Evolutionary conservation across 257 asterid species (phyloP).

Genomic region (Craterostigma plantagineum): DNA sequence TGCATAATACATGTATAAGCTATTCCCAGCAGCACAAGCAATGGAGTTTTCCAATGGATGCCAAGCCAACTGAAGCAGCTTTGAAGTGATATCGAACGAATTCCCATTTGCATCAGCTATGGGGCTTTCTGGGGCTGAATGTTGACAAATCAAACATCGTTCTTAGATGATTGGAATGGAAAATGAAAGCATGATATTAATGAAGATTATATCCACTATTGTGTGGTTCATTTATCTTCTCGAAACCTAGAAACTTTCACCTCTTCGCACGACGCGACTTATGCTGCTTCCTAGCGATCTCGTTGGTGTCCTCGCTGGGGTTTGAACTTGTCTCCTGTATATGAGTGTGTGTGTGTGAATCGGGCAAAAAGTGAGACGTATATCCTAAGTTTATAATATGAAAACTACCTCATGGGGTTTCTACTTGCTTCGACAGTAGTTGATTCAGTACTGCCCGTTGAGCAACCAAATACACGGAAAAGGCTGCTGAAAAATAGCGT

Average conservation of each 20-base stretch:
- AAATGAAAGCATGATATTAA: no score
- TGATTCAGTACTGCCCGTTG: conserved; percentile 60
- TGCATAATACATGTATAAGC: conserved; percentile 99
- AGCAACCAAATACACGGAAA: conserved; percentile 81
- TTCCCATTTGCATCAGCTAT: conserved; percentile 87
- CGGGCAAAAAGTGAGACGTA: background rate
- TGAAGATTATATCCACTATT: background rate
- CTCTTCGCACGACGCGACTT: conserved; percentile 80
- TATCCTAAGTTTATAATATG: background rate
- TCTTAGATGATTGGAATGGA: background rate
- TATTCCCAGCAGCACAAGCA: conserved; percentile 99
- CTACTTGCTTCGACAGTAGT: conserved; percentile 96
- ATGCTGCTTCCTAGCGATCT: conserved; percentile 78
- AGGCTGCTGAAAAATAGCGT: conserved; percentile 52
- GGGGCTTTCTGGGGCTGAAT: conserved; percentile 63
- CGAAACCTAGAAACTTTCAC: conserved; percentile 14
- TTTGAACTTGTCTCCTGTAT: conserved; percentile 88
- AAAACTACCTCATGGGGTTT: conserved; percentile 55
- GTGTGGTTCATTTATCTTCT: no score
- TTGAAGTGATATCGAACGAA: conserved; percentile 77
- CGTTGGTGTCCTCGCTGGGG: conserved; percentile 89
- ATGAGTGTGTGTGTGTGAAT: no score
- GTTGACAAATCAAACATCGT: background rate
- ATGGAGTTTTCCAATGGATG: conserved; percentile 90
- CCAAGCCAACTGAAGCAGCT: conserved; percentile 96